These are phyloP conservation scores for Scheffersomyces stipitis DNA, from an alignment of 805 yeast genomes.

Conservation along the genomic window DNA sequence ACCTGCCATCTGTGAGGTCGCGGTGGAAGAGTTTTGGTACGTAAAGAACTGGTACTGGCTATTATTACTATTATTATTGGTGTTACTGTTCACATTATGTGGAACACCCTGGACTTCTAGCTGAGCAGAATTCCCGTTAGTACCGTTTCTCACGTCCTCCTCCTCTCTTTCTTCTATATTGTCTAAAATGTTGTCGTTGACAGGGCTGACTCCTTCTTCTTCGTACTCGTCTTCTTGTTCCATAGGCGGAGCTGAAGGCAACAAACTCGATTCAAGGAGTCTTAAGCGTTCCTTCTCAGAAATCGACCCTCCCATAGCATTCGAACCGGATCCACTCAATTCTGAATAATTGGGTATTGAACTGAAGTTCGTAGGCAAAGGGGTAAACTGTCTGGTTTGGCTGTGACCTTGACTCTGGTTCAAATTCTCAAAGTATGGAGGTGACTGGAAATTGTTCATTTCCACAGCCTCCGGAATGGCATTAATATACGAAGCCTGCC, in stretches of 20 bases:
- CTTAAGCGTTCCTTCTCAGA: slow-evolving; percentile 61
- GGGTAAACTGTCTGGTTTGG: slow-evolving; percentile 1
- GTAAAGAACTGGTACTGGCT: neutral
- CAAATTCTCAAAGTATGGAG: slow-evolving; percentile 25
- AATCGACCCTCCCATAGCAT: slow-evolving; percentile 10
- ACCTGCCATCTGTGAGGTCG: neutral
- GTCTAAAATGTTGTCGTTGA: slow-evolving; percentile 2
- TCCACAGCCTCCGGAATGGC: slow-evolving; percentile 17
- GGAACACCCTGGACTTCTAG: neutral
- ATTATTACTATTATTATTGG: neutral
- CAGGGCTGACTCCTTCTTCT: slow-evolving; percentile 14
- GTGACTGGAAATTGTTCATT: slow-evolving; percentile 22
- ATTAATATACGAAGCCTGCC: slow-evolving; percentile 8
- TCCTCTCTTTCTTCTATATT: neutral
- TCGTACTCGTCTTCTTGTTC: slow-evolving; percentile 20
- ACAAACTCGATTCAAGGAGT: slow-evolving; percentile 54
- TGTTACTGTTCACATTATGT: neutral
- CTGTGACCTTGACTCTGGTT: slow-evolving; percentile 5
- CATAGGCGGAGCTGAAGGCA: slow-evolving; percentile 56
- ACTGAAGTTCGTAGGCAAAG: slow-evolving; percentile 3
- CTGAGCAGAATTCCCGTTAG: neutral
- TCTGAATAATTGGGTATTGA: slow-evolving; percentile 8
- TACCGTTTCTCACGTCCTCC: no score
- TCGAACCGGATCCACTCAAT: slow-evolving; percentile 1
- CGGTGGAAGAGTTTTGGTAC: neutral